Percentiles rank a stretch among this genome's conserved stretches.
Evolutionary conservation across 306 rosid species (phyloP).

Genomic region (Gastrolobium bilobum): DNA sequence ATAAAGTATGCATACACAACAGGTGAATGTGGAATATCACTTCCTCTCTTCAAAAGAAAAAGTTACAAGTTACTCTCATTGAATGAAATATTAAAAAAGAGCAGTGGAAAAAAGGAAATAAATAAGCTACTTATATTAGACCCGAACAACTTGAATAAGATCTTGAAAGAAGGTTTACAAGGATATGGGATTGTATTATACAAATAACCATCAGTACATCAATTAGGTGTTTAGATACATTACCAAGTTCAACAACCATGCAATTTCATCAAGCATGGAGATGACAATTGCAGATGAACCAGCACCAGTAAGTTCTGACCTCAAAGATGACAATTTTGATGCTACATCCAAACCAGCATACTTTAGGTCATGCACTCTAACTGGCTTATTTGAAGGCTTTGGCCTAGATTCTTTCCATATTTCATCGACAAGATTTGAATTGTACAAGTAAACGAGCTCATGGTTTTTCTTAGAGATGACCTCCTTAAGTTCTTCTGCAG

Average conservation of each 20-base stretch:
- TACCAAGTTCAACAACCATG: conserved; percentile 98
- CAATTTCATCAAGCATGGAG: conserved; percentile 95
- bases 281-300: conserved; percentile 88
- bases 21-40: conserved; percentile 93
- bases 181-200: conserved; percentile 31
- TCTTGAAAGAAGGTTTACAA: conserved; percentile 34
- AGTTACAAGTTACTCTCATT: conserved; percentile 27
- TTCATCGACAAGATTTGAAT: conserved; percentile 87
- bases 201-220: conserved; percentile 38
- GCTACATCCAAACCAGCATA: conserved; percentile 91
- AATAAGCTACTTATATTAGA: conserved; percentile 36
- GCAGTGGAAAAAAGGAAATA: conserved; percentile 18
- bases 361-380: conserved; percentile 79
- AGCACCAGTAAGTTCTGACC: conserved; percentile 72
- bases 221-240: conserved; percentile 37
- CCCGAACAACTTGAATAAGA: conserved; percentile 36
- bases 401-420: conserved; percentile 88
- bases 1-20: conserved; percentile 94
- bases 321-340: conserved; percentile 78
- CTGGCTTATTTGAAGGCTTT: conserved; percentile 67
- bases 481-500: conserved; percentile 86
- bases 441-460: conserved; percentile 79
- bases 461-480: conserved; percentile 79
- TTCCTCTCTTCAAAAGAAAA: conserved; percentile 86
- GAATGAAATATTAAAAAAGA: conserved; percentile 40